Conservation (phyloP, 768 basidiomycete species). For the Boletus subparvulus region DNA sequence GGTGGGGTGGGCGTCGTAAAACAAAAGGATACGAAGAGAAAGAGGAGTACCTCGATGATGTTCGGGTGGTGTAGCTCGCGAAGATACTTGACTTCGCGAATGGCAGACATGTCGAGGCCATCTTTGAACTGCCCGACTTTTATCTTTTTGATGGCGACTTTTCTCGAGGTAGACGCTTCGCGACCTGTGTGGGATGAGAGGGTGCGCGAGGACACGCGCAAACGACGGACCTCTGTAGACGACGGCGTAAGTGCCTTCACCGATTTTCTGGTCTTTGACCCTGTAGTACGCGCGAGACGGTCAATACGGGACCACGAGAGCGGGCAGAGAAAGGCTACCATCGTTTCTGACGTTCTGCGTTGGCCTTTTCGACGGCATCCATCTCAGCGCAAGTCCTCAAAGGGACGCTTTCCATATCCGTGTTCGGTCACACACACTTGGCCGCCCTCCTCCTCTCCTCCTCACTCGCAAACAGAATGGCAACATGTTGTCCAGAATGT, state of each 20-base stretch:
- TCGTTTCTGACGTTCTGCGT: conserved; percentile 65
- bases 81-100: conserved; percentile 96
- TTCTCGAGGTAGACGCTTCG: conserved; percentile 71
- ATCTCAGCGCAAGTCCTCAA: conserved; percentile 29
- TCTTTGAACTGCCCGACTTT: conserved; percentile 97
- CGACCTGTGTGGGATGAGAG: conserved; percentile 48
- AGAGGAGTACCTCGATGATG: conserved; percentile 74
- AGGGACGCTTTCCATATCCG: conserved; percentile 1
- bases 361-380: conserved; percentile 83
- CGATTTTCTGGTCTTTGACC: conserved; percentile 80
- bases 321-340: conserved; percentile 44
- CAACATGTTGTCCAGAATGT: conserved; percentile 29
- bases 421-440: no score
- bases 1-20: not conserved
- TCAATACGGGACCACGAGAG: conserved; percentile 3
- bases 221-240: conserved; percentile 77
- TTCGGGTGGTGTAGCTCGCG: conserved; percentile 93
- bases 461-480: conserved; percentile 14
- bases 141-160: conserved; percentile 97
- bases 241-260: conserved; percentile 94
- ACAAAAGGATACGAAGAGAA: not conserved
- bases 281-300: conserved; percentile 37
- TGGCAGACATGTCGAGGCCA: conserved; percentile 97
- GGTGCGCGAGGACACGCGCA: not conserved
- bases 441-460: no score